A percentile compares a stretch with the other conserved stretches of the same genome.
phyloP scores from a whole-genome alignment of 306 rosid genomes.

The cucumber (Cucumis sativus) region Cucumber_9930_V3 NC_026658.2:25939501-25940000 shows the following conservation, averaged over 20 bases:
- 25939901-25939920: conserved; percentile 4
- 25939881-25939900: conserved; percentile 14
- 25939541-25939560: background rate
- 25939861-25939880: conserved; percentile 91
- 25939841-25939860: conserved; percentile 58
- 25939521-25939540: background rate
- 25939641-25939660: no score
- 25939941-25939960: conserved; percentile 37
- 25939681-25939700: no score
- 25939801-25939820: conserved; percentile 42
- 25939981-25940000: conserved; percentile 89
- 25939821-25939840: conserved; percentile 73
- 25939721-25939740: background rate
- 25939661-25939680: no score
- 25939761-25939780: background rate
- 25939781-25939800: conserved; percentile 39
- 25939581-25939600: background rate
- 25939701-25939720: background rate
- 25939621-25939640: no score
- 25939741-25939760: background rate
- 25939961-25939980: conserved; percentile 71
- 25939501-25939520: background rate
- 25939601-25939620: background rate
- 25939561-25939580: background rate
- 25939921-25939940: conserved; percentile 9